phyloP scores from a whole-genome alignment of 345 rosid genomes.

The Streptanthus diversifolius region DNA sequence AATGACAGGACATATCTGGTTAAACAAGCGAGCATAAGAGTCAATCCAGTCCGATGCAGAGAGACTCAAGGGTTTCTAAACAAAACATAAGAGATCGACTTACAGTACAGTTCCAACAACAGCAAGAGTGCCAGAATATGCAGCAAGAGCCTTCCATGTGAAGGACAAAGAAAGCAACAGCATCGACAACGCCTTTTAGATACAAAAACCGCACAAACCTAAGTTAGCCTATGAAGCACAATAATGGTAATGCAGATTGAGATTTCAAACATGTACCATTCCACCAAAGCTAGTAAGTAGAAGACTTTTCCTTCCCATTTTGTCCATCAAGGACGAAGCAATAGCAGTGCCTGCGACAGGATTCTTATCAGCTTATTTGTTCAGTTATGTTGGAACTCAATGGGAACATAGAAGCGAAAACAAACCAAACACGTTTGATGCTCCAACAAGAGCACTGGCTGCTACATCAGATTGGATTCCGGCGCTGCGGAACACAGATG shows the following conservation, averaged over 20 bases:
- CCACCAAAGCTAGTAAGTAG: conserved; percentile 82
- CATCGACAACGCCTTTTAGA: conserved; percentile 80
- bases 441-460: conserved; percentile 99
- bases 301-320: conserved; percentile 92
- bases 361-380: background rate
- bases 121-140: conserved; percentile 86
- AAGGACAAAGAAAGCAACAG: conserved; percentile 85
- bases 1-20: conserved; percentile 88
- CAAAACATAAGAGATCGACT: conserved; percentile 30
- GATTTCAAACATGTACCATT: conserved; percentile 54
- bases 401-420: background rate
- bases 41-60: background rate
- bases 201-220: background rate
- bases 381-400: background rate
- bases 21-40: background rate
- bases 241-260: background rate
- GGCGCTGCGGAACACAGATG: conserved; percentile 89
- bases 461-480: conserved; percentile 95
- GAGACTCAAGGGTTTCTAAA: background rate
- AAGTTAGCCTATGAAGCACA: background rate
- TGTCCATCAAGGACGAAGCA: conserved; percentile 98
- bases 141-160: conserved; percentile 91
- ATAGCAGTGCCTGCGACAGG: conserved; percentile 69
- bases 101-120: conserved; percentile 96
- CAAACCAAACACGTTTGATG: conserved; percentile 89